phyloP scores from a whole-genome alignment of 140 eudicot genomes.

The Ambrosia hybrid region DNA sequence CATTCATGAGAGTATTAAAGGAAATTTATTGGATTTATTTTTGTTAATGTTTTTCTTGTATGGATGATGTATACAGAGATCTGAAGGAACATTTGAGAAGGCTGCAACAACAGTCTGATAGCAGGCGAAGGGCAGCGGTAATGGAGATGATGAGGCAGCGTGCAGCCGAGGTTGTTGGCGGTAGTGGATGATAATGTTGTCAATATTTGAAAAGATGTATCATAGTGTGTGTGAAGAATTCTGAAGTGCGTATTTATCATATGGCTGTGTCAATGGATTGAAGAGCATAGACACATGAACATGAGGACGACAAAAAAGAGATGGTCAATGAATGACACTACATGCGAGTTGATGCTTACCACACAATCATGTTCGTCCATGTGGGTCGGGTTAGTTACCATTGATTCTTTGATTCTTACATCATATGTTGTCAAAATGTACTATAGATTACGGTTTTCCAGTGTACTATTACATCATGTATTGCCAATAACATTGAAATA shows the following conservation, averaged over 20 bases:
- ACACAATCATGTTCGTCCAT: background rate
- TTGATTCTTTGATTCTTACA: slow-evolving; percentile 34
- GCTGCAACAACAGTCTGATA: slow-evolving; percentile 47
- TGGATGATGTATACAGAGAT: slow-evolving; percentile 48
- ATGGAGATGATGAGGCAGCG: slow-evolving; percentile 42
- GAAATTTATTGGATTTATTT: too few relatives aligned
- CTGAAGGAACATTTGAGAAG: slow-evolving; percentile 70
- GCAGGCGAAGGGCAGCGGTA: too few relatives aligned
- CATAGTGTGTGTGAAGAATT: slow-evolving; percentile 27
- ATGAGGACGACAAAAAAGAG: slow-evolving; percentile 20
- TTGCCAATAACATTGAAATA: background rate
- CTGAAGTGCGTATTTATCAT: slow-evolving; percentile 14
- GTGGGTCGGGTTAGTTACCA: slow-evolving; percentile 24
- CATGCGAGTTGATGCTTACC: background rate
- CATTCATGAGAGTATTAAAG: background rate
- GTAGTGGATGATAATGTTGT: slow-evolving; percentile 38
- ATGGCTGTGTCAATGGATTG: slow-evolving; percentile 21
- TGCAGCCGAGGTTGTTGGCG: slow-evolving; percentile 76
- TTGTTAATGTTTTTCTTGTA: too few relatives aligned
- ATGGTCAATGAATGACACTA: slow-evolving; percentile 22
- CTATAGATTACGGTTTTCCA: slow-evolving; percentile 1
- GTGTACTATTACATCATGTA: slow-evolving; percentile 14
- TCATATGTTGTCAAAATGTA: slow-evolving; percentile 32
- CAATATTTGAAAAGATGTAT: slow-evolving; percentile 30
- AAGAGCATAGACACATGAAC: slow-evolving; percentile 27